Evolutionary conservation across 1,284 basidiomycete species (phyloP), one percentile per base, ranked within the genome.

Genomic region (Blastosporella zonata): DNA sequence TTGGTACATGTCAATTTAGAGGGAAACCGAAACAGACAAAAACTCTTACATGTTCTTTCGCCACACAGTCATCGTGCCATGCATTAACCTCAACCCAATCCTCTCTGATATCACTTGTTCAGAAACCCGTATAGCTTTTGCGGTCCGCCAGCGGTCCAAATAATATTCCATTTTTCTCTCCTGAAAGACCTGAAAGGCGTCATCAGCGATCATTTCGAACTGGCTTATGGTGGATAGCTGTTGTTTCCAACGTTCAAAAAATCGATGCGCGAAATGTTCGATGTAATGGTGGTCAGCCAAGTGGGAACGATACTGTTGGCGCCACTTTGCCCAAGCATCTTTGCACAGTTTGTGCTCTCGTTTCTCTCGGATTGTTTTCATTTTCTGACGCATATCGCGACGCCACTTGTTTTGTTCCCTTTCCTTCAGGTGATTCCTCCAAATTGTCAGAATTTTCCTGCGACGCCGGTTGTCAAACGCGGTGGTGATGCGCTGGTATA

Each of bases 281-380:
- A 66, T 58, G 53, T 79, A 76, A 52, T 77, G 75, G 45, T 74
- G 70, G 35, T 73, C 72, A 18, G 81, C 73, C 2, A 78, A 58
- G 36, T 68, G 74, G 6, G 70, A 70, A n/a, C 68, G 69, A 53
- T 78, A 72, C 8, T 70, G 66, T 50, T 78, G 79, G 35, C 75
- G 72, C 87, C 87, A 89, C 55, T 74, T 77, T 23, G 64, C 67
- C 81, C 81, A 85, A 12, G 73, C 73, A 54, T 79, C 74, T 57
- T 70, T 77, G 57, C 70, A 62, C 39, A 84, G 58, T 53, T 73
- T 71, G 3, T 59, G 52, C 31, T 83, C 79, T 47, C 73, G 71
- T 49, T 68, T 78, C 46, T 77, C 75, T 42, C 77, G 79, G 34
- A 84, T 66, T 15, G 64, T 62, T 57, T 80, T 83, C 80, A 87